phyloP scores from a whole-genome alignment of 106 monocot genomes.

The Dioscorea dumetorum region DNA sequence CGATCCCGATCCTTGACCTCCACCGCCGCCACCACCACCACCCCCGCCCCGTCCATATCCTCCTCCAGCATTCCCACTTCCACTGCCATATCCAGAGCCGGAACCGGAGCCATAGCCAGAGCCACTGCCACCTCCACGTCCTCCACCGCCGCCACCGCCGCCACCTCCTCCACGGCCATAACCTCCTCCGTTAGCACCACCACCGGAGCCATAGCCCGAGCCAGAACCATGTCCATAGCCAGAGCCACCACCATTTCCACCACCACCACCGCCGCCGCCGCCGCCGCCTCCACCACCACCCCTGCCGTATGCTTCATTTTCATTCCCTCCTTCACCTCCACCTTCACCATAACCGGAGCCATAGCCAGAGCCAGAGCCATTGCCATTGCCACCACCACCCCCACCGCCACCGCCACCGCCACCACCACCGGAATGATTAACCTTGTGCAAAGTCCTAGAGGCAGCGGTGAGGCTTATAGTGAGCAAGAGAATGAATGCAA shows the following conservation, averaged over 20 bases:
- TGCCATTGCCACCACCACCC: not conserved
- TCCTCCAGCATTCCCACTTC: not conserved
- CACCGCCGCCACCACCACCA: not conserved
- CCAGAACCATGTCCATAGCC: constrained; percentile 4
- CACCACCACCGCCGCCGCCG: not conserved
- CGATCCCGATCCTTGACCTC: not conserved
- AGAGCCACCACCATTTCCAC: not conserved
- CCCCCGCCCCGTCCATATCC: not conserved
- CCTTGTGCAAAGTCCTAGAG: not conserved
- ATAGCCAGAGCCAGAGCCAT: constrained; percentile 3
- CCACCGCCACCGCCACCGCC: constrained; percentile 6
- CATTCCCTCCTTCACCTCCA: not conserved
- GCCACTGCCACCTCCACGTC: not conserved
- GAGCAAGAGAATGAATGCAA: not conserved
- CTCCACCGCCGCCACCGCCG: not conserved
- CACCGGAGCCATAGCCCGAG: constrained; percentile 4
- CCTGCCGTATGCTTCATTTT: not conserved
- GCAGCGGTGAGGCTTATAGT: not conserved
- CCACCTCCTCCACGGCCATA: not conserved
- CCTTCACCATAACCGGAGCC: not conserved
- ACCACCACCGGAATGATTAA: not conserved
- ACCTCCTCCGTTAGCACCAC: not conserved
- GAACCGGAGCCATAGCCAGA: not conserved
- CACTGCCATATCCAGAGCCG: not conserved
- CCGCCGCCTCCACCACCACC: not conserved